These are phyloP conservation scores for Polysphondylium violaceum DNA, from an alignment of 78 protist species.

Conservation along the genomic window DNA sequence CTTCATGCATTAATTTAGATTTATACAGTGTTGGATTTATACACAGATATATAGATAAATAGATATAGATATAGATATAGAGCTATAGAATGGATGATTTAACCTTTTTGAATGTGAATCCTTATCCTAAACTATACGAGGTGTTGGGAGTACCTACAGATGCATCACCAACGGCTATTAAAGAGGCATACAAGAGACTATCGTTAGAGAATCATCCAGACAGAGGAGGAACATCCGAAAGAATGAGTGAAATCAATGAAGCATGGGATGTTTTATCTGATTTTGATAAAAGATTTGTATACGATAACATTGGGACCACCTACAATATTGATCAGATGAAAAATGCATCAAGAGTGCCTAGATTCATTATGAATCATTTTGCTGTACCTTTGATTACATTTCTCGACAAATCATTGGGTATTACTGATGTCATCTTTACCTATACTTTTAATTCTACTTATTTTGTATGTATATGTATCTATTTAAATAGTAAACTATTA, in stretches of 20 bases:
- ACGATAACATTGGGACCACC: constrained; percentile 6
- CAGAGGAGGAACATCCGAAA: constrained; percentile 8
- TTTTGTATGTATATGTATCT: not conserved
- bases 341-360: too few species aligned
- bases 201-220: constrained; percentile 70
- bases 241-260: not conserved
- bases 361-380: not conserved
- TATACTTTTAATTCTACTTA: not conserved
- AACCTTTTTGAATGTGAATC: too few species aligned
- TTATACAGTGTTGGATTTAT: too few species aligned
- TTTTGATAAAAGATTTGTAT: not conserved
- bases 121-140: constrained; percentile 30
- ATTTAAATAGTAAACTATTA: not conserved
- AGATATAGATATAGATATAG: too few species aligned
- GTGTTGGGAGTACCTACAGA: constrained; percentile 5
- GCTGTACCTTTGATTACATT: not conserved
- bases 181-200: not conserved
- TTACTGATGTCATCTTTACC: not conserved
- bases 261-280: constrained; percentile 43
- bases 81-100: too few species aligned
- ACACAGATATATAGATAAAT: too few species aligned
- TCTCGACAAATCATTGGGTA: not conserved
- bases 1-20: too few species aligned
- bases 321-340: not conserved
- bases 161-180: constrained; percentile 15